Base-by-base conservation (phyloP, 345 rosid species). In the Hirschfeldia incana region DNA sequence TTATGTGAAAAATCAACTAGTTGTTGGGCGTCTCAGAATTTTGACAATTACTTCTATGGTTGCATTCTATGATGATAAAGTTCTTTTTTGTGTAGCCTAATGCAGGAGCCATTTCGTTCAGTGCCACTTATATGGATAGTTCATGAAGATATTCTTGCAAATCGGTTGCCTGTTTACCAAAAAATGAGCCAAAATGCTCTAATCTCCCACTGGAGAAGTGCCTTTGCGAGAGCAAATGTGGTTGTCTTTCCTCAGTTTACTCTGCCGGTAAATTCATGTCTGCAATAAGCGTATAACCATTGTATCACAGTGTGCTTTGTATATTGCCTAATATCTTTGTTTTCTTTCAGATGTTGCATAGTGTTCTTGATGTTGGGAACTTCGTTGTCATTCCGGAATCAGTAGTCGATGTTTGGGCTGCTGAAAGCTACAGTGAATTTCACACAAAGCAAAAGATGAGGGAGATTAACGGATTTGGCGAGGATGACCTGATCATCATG, bases 351-450 rank as follows among this genome's bases (percentile, higher is more conserved):
- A 93, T 95, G 97, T 72, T 95, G 78, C 89, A 93, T 85, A 90
- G 92, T 78, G 80, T 84, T 85, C 96, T 95, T 74, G 99, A 95
- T 85, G 81, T 88, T 86, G 98, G 99, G 81, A 93, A 95, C 89
- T 95, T 95, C 85, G 85, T 87, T 88, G 99, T 93, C 71, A 85
- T 93, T 87, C 94, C 94, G 81, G 99, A 97, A 87, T 87, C 97
- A 30, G 93, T 93, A 46, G 79, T 87, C 9, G 97, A 95, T 83
- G 93, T 91, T 61, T 95, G 99, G 97, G 88, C 91, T 80, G 94
- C 94, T 72, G 97, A 91, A 84, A 86, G 81, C 77, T 95, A 86
- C 77, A 70, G 80, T 65, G 88, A 83, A 81, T 82, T 83, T 60
- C 88, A 90, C 76, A 72, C 80, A 76, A 95, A 87, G 82, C 80